Conservation (phyloP, 2,329 filamentous ascomycete genomes). For the Amauroascus verrucosus region DNA sequence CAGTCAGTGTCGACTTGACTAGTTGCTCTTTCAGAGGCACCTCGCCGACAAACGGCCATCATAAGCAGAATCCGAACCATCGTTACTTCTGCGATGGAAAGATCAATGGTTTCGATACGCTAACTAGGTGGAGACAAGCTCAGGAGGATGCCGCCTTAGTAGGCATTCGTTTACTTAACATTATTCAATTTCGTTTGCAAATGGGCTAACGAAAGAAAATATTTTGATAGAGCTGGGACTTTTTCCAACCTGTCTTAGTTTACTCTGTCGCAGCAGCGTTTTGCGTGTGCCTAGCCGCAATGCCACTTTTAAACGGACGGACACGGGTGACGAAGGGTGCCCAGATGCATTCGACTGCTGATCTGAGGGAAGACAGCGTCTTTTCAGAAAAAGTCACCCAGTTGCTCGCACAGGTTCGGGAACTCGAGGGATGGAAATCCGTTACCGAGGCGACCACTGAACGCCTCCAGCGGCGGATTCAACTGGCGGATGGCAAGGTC, state of each 20-base stretch:
- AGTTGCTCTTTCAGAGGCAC: conserved; percentile 4
- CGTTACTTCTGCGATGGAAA: conserved; percentile 11
- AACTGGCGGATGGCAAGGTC: conserved; percentile 1
- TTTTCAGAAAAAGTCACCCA: conserved; percentile 10
- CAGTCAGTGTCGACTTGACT: neutral
- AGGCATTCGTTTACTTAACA: neutral
- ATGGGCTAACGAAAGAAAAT: neutral
- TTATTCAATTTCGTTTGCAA: neutral
- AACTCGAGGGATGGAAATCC: conserved; percentile 10
- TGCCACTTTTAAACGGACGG: neutral
- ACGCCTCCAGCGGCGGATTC: conserved; percentile 1
- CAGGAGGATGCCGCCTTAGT: conserved; percentile 5
- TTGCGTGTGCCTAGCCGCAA: neutral
- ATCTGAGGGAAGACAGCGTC: conserved; percentile 5
- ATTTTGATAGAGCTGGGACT: conserved; percentile 10
- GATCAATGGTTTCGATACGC: conserved; percentile 4
- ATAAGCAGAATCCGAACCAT: conserved; percentile 7
- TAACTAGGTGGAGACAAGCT: conserved; percentile 2
- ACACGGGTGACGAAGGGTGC: neutral
- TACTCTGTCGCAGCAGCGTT: conserved; percentile 1
- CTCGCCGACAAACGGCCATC: neutral
- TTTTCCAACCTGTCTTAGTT: conserved; percentile 7
- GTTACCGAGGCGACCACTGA: conserved; percentile 1
- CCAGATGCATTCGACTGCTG: conserved; percentile 8
- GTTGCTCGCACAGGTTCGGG: conserved; percentile 6